These are phyloP conservation scores for Syzygium malaccense DNA, from an alignment of 441 rosid species.

Conservation along the genomic window DNA sequence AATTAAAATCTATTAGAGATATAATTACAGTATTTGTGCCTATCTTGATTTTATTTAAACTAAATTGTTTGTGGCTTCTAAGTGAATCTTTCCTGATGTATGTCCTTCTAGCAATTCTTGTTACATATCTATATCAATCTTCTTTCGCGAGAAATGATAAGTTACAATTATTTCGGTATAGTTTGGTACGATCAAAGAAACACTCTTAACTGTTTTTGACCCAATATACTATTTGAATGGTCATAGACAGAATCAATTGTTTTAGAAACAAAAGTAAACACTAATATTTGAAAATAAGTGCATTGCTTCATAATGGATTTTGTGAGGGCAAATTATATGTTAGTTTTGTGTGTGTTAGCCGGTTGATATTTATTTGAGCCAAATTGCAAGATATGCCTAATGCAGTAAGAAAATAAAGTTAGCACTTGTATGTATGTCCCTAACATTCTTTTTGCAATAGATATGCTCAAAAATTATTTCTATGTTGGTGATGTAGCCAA, in stretches of 20 bases:
- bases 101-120: not conserved
- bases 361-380: not conserved
- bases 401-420: not conserved
- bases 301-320: not conserved
- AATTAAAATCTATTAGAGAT: not conserved
- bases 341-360: not conserved
- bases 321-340: not conserved
- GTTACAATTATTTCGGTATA: not conserved
- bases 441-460: not conserved
- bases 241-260: not conserved
- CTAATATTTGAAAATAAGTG: not conserved
- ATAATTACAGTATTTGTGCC: not conserved
- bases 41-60: not conserved
- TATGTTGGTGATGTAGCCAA: not conserved
- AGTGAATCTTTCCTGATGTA: not conserved
- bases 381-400: not conserved
- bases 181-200: not conserved
- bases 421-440: not conserved
- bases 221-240: not conserved
- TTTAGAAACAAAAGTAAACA: not conserved
- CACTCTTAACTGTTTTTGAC: not conserved
- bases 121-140: not conserved
- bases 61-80: not conserved
- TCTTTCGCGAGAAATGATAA: not conserved
- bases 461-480: not conserved